Percentiles rank a stretch among this genome's conserved stretches.
Conservation (phyloP, 306 rosid genomes). For the Cicer yamashitae region DNA sequence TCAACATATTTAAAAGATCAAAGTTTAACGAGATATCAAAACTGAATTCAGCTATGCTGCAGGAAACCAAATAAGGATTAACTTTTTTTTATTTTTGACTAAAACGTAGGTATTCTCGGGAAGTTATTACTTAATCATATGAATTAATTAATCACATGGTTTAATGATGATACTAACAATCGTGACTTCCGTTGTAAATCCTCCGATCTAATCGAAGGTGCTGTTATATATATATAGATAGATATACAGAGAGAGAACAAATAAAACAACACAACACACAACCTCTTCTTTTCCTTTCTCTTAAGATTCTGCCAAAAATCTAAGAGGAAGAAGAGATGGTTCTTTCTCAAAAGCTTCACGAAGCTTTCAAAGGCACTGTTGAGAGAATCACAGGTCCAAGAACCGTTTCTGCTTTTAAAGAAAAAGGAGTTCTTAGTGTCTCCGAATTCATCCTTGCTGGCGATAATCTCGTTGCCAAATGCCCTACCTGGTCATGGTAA, state of each 20-base stretch:
- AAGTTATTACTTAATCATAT: too few species aligned
- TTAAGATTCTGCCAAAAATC: background rate
- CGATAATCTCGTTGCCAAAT: conserved; percentile 95
- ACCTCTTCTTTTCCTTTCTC: background rate
- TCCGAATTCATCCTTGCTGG: conserved; percentile 88
- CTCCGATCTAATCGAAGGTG: too few species aligned
- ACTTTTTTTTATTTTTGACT: too few species aligned
- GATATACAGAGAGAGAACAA: background rate
- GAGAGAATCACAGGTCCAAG: conserved; percentile 96
- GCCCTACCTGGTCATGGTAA: conserved; percentile 99
- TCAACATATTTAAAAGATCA: too few species aligned
- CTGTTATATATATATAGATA: too few species aligned
- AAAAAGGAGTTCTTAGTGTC: conserved; percentile 97
- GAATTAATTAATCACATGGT: too few species aligned
- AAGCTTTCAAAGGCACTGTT: conserved; percentile 95
- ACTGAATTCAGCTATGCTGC: too few species aligned
- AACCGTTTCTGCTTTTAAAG: conserved; percentile 95
- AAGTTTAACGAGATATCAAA: too few species aligned
- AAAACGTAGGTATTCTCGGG: too few species aligned
- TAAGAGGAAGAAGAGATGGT: conserved; percentile 57
- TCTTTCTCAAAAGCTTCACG: conserved; percentile 91
- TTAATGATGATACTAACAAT: too few species aligned
- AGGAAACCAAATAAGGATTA: too few species aligned
- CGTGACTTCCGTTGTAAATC: too few species aligned
- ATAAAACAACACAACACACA: background rate